Evolutionary conservation across 148 eudicot genomes (phyloP).

Genomic region (Camellia japonica): DNA sequence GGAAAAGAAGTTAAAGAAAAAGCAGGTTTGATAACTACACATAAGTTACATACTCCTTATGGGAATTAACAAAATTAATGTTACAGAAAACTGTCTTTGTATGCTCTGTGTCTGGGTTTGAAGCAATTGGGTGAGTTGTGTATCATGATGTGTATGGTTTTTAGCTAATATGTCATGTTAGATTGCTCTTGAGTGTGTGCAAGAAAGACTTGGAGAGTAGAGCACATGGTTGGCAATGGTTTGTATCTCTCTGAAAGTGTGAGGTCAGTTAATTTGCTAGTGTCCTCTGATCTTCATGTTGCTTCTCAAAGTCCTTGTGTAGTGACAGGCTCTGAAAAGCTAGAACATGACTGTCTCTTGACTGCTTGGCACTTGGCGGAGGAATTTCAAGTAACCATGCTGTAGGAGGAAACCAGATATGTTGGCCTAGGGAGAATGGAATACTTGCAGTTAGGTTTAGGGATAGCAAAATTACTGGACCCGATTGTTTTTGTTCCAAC

Average conservation of each 20-base stretch:
- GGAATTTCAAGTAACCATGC: too few relatives aligned
- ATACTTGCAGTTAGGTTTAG: too few relatives aligned
- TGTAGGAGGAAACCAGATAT: too few relatives aligned
- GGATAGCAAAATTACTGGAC: too few relatives aligned
- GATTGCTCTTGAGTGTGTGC: background rate
- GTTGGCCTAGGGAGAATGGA: too few relatives aligned
- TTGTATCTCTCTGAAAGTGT: background rate
- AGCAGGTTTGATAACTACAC: constrained; percentile 58
- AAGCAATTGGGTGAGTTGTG: background rate
- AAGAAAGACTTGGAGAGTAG: background rate
- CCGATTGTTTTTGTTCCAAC: too few relatives aligned
- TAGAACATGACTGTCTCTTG: too few relatives aligned
- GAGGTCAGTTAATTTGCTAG: background rate
- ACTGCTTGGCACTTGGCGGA: too few relatives aligned
- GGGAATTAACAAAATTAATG: background rate
- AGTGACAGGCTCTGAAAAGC: background rate
- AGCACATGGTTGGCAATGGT: too few relatives aligned
- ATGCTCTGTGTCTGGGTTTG: background rate
- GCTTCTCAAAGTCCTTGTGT: background rate
- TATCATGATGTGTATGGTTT: background rate
- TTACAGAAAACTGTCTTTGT: background rate
- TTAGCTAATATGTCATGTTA: background rate
- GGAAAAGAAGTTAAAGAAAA: constrained; percentile 88
- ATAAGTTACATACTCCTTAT: constrained; percentile 1
- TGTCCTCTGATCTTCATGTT: background rate